Evolutionary conservation across 116 monocot species (phyloP).

Genomic region (Posidonia oceanica): DNA sequence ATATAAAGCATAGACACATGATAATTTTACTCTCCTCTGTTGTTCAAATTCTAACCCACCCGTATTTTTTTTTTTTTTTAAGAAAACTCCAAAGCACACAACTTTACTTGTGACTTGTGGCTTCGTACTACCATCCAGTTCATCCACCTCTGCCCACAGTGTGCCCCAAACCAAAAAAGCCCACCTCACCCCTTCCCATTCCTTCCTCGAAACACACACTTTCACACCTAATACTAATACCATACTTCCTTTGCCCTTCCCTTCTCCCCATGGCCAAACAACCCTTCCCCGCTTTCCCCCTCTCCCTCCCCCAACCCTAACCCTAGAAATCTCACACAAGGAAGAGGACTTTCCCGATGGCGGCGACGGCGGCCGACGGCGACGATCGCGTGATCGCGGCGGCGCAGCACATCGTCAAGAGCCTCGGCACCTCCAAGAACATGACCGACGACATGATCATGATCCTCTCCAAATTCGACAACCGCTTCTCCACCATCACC

Average conservation of each 20-base stretch:
- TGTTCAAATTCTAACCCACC: no score
- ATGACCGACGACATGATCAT: constrained; percentile 71
- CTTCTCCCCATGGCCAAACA: background rate
- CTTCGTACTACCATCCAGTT: no score
- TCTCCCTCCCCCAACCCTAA: background rate
- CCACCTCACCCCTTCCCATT: no score
- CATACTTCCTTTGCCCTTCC: background rate
- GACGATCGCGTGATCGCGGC: constrained; percentile 63
- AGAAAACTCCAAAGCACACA: no score
- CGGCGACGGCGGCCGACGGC: constrained; percentile 20
- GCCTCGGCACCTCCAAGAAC: constrained; percentile 57
- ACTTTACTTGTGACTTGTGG: no score
- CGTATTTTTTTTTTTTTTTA: no score
- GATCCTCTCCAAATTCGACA: constrained; percentile 77
- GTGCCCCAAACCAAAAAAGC: no score
- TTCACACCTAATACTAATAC: no score
- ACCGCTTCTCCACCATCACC: constrained; percentile 51
- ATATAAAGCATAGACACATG: no score
- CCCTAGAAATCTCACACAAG: background rate
- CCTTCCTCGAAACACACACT: no score
- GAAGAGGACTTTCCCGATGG: background rate
- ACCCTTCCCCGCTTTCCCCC: background rate
- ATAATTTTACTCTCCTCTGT: no score
- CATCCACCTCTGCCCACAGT: no score
- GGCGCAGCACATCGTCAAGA: constrained; percentile 71